Evolutionary conservation across 202 grass and related monocot species (phyloP).

Genomic region (Setaria italica): DNA sequence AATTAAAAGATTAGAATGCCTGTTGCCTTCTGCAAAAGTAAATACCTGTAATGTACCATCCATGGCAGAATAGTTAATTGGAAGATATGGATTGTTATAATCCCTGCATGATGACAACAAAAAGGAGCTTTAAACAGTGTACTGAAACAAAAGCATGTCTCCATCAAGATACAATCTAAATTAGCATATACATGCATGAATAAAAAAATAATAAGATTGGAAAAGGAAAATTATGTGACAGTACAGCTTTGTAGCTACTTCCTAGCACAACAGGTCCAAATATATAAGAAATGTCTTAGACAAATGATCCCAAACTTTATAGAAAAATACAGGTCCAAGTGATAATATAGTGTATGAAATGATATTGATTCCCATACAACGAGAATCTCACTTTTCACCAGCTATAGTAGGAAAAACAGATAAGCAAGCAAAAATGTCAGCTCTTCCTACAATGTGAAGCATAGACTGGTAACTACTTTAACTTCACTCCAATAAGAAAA

Average conservation of each 20-base stretch:
- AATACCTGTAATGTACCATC: conserved; percentile 76
- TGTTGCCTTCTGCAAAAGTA: conserved; percentile 20
- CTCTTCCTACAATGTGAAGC: neutral
- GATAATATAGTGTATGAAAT: neutral
- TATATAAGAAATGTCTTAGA: neutral
- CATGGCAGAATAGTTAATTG: conserved; percentile 81
- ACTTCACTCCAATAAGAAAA: neutral
- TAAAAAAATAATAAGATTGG: conserved; percentile 20
- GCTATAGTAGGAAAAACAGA: neutral
- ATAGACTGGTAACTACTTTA: neutral
- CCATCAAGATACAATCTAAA: neutral
- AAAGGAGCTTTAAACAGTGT: neutral
- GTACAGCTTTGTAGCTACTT: neutral
- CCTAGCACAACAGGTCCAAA: neutral
- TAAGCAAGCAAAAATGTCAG: neutral
- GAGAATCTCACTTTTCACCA: conserved; percentile 1
- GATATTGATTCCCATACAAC: neutral
- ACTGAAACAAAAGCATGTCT: conserved; percentile 27
- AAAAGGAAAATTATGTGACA: conserved; percentile 6
- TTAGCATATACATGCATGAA: neutral
- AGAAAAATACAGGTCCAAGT: neutral
- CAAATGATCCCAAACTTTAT: neutral
- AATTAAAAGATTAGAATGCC: conserved; percentile 32
- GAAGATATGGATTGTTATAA: conserved; percentile 89
- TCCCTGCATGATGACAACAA: conserved; percentile 60